Percentiles rank a stretch among this genome's conserved stretches.
These are phyloP conservation scores for Gomphus sp. DNA, from an alignment of 1,284 basidiomycete species.

Conservation along the genomic window DNA sequence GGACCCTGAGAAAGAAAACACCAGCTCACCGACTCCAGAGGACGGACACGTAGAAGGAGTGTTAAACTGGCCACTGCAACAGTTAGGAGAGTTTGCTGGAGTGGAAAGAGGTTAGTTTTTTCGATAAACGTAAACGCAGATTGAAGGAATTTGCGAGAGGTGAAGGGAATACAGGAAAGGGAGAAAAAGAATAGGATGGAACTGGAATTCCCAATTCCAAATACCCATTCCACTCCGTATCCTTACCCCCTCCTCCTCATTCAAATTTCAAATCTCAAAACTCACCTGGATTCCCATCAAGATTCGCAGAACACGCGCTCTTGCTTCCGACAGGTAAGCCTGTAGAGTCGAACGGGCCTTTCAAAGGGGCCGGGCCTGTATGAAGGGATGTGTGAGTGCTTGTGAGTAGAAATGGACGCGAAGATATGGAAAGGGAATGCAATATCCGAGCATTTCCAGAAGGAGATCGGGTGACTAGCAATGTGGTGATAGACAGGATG, in stretches of 20 bases:
- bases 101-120: background rate
- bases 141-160: background rate
- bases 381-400: no score
- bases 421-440: no score
- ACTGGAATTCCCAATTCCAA: background rate
- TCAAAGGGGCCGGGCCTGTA: slow-evolving; percentile 38
- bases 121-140: background rate
- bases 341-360: slow-evolving; percentile 41
- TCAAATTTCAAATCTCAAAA: no score
- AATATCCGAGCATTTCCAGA: no score
- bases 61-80: slow-evolving; percentile 43
- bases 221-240: no score
- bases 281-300: slow-evolving; percentile 33
- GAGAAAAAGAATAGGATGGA: background rate
- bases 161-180: background rate
- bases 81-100: slow-evolving; percentile 39
- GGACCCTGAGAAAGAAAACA: background rate
- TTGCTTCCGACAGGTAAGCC: slow-evolving; percentile 50
- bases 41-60: slow-evolving; percentile 42
- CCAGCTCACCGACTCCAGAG: slow-evolving; percentile 24
- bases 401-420: no score
- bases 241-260: no score
- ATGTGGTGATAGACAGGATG: no score
- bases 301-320: slow-evolving; percentile 47
- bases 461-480: no score